These are phyloP conservation scores for Blastobotrys persicus DNA, from an alignment of 1,139 yeast genomes.

Conservation along the genomic window DNA sequence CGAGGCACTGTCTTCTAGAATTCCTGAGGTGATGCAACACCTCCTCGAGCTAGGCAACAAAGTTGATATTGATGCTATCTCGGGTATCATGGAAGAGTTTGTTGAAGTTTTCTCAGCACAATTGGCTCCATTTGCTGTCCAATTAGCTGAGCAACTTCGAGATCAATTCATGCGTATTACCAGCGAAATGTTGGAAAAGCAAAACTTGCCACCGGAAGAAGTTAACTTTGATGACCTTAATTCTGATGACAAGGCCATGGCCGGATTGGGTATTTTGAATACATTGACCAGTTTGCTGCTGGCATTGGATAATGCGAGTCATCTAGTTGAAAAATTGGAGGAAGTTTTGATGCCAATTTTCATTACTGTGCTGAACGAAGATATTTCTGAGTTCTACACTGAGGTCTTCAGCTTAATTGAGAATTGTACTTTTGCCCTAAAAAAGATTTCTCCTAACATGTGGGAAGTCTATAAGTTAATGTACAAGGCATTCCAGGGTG, in stretches of 20 bases:
- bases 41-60: constrained; percentile 72
- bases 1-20: constrained; percentile 62
- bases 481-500: constrained; percentile 51
- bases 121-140: constrained; percentile 90
- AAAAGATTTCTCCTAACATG: constrained; percentile 67
- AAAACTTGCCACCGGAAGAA: constrained; percentile 31
- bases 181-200: constrained; percentile 57
- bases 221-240: constrained; percentile 42
- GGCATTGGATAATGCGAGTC: constrained; percentile 79
- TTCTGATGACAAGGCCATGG: constrained; percentile 74
- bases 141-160: constrained; percentile 73
- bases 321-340: constrained; percentile 65
- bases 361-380: constrained; percentile 59
- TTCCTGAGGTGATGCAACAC: constrained; percentile 80
- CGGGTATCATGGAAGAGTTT: constrained; percentile 93
- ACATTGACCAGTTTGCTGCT: constrained; percentile 85
- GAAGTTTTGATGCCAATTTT: constrained; percentile 73
- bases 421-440: constrained; percentile 73
- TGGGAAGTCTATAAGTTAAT: constrained; percentile 69
- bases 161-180: constrained; percentile 78
- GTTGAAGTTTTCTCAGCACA: constrained; percentile 87
- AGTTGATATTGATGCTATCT: constrained; percentile 81
- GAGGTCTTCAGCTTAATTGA: constrained; percentile 86
- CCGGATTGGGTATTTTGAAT: constrained; percentile 82
- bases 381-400: constrained; percentile 73